These are phyloP conservation scores for Xerophyta viscosa DNA, from an alignment of 106 monocot species.

Conservation along the genomic window DNA sequence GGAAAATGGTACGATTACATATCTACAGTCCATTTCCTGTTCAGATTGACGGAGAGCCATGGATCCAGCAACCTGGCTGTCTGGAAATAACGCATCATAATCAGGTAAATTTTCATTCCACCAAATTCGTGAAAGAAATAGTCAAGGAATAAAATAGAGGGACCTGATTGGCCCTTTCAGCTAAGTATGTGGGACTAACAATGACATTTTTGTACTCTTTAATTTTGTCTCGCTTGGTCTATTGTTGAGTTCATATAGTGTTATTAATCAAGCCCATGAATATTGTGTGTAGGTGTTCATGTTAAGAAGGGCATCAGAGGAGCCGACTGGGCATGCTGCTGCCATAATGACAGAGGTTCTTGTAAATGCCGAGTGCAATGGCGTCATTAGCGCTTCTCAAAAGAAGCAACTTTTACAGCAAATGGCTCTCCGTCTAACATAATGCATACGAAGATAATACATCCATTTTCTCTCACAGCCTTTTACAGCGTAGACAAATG, in stretches of 20 bases:
- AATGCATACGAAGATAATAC: background rate
- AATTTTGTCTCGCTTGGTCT: too few species aligned
- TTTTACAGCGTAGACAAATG: background rate
- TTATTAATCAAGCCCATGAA: slow-evolving; percentile 11
- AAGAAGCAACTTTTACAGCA: slow-evolving; percentile 77
- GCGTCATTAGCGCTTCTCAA: slow-evolving; percentile 65
- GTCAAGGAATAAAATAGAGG: too few species aligned
- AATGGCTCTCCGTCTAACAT: slow-evolving; percentile 69
- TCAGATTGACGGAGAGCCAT: slow-evolving; percentile 90
- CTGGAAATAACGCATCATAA: slow-evolving; percentile 83
- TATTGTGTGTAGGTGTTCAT: slow-evolving; percentile 58
- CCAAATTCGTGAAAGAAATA: too few species aligned
- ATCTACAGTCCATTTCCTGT: slow-evolving; percentile 72
- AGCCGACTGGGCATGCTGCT: slow-evolving; percentile 75
- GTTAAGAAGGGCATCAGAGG: slow-evolving; percentile 58
- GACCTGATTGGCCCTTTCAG: too few species aligned
- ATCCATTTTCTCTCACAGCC: background rate
- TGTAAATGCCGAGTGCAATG: slow-evolving; percentile 70
- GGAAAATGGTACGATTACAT: slow-evolving; percentile 54
- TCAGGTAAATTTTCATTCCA: slow-evolving; percentile 37
- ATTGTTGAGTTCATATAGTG: too few species aligned
- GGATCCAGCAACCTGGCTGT: slow-evolving; percentile 84
- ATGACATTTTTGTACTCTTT: too few species aligned
- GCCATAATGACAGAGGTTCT: slow-evolving; percentile 86
- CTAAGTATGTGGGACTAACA: too few species aligned